phyloP scores from a whole-genome alignment of 345 rosid genomes.

The Gossypium raimondii region DNA sequence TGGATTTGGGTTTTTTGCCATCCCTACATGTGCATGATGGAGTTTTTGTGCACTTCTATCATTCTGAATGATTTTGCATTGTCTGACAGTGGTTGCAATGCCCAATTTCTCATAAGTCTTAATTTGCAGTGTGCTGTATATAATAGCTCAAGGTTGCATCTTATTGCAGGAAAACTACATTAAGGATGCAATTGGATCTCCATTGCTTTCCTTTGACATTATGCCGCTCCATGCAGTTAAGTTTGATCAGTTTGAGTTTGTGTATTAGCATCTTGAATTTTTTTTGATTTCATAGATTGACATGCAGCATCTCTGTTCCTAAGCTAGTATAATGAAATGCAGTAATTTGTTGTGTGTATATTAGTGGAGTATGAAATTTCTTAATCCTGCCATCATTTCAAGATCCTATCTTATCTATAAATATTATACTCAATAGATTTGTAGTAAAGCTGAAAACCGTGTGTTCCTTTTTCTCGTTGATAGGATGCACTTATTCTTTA shows the following conservation, averaged over 20 bases:
- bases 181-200: conserved; percentile 81
- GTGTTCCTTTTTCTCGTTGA: neutral
- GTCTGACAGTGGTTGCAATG: neutral
- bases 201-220: conserved; percentile 52
- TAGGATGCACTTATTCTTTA: neutral
- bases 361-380: neutral
- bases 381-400: no score
- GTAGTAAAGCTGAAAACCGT: neutral
- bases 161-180: conserved; percentile 63
- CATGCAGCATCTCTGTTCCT: neutral
- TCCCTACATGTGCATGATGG: no score
- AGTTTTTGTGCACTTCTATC: neutral
- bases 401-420: neutral
- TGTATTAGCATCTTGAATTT: neutral
- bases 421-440: neutral
- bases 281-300: neutral
- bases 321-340: neutral
- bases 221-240: conserved; percentile 77
- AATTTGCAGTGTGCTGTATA: conserved; percentile 8
- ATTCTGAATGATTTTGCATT: conserved; percentile 3
- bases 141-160: conserved; percentile 13
- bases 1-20: no score
- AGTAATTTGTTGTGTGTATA: neutral
- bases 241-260: conserved; percentile 23
- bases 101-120: neutral